Percentiles rank a stretch among this genome's conserved stretches.
Conservation (phyloP, 306 rosid species). For the Rubus idaeus region DNA sequence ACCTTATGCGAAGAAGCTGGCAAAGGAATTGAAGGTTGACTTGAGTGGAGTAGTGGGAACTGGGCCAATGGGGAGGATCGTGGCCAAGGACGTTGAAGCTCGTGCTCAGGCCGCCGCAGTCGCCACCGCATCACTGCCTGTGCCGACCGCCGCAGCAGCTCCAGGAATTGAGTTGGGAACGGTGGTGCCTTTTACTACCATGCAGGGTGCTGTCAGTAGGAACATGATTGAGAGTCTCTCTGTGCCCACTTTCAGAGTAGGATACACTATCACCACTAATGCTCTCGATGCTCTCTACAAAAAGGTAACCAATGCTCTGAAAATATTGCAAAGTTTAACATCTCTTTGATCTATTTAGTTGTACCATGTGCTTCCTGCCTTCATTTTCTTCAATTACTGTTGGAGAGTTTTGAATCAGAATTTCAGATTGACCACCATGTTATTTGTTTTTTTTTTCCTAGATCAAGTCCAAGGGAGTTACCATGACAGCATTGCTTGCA, state of each 20-base stretch:
- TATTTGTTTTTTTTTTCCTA: slow-evolving; percentile 25
- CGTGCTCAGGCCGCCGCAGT: slow-evolving; percentile 18
- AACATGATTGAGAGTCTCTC: slow-evolving; percentile 85
- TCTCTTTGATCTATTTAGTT: too few species aligned
- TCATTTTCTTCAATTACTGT: too few species aligned
- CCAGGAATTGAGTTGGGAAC: slow-evolving; percentile 66
- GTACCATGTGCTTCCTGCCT: too few species aligned
- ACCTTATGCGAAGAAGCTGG: slow-evolving; percentile 92
- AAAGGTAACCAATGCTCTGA: slow-evolving; percentile 51
- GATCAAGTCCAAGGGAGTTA: slow-evolving; percentile 97
- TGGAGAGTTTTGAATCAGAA: neutral
- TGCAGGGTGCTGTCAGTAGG: slow-evolving; percentile 95
- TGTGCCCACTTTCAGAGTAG: slow-evolving; percentile 91
- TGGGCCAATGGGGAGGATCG: slow-evolving; percentile 89
- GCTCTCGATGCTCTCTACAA: slow-evolving; percentile 91
- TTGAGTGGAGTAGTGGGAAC: slow-evolving; percentile 60
- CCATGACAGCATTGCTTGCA: slow-evolving; percentile 98
- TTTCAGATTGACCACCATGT: neutral
- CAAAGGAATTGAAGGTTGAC: slow-evolving; percentile 81
- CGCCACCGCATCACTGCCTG: neutral
- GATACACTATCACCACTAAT: slow-evolving; percentile 77
- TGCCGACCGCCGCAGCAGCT: neutral
- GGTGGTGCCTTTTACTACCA: slow-evolving; percentile 90
- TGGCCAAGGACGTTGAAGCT: slow-evolving; percentile 90
- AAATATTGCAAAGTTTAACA: neutral